phyloP scores from a whole-genome alignment of 2,329 filamentous ascomycete species.

The Cercospora sojina region DNA sequence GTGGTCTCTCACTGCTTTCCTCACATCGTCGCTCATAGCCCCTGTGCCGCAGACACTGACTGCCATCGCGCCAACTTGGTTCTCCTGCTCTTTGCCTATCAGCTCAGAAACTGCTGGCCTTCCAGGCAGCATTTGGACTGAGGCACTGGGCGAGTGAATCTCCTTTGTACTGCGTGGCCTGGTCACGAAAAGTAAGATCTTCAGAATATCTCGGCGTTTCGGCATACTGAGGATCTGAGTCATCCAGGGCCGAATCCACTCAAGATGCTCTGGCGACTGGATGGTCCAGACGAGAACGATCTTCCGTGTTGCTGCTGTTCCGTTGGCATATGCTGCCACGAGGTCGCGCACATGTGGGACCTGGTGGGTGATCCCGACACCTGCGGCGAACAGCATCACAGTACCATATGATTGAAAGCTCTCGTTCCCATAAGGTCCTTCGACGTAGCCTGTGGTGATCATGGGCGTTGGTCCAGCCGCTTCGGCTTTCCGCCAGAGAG shows the following conservation, averaged over 20 bases:
- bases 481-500: slow-evolving; percentile 70
- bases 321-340: slow-evolving; percentile 59
- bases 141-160: slow-evolving; percentile 71
- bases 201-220: slow-evolving; percentile 75
- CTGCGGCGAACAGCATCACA: slow-evolving; percentile 83
- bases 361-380: slow-evolving; percentile 93
- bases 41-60: slow-evolving; percentile 79
- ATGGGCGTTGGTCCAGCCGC: slow-evolving; percentile 55
- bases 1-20: slow-evolving; percentile 63
- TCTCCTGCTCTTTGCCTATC: slow-evolving; percentile 76
- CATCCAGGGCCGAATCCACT: slow-evolving; percentile 94
- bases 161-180: slow-evolving; percentile 80
- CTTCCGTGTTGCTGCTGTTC: slow-evolving; percentile 73
- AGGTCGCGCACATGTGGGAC: slow-evolving; percentile 79
- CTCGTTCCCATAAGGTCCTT: slow-evolving; percentile 83
- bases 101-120: slow-evolving; percentile 78
- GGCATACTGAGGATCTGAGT: slow-evolving; percentile 79
- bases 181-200: slow-evolving; percentile 87
- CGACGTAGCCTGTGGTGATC: slow-evolving; percentile 70
- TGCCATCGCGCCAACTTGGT: slow-evolving; percentile 83
- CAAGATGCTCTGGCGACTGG: slow-evolving; percentile 80
- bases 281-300: slow-evolving; percentile 90
- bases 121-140: slow-evolving; percentile 89
- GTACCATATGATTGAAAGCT: slow-evolving; percentile 90
- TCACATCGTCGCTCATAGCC: slow-evolving; percentile 71